phyloP scores from a whole-genome alignment of 495 filamentous ascomycete genomes.

The Daldinia decipiens region DNA sequence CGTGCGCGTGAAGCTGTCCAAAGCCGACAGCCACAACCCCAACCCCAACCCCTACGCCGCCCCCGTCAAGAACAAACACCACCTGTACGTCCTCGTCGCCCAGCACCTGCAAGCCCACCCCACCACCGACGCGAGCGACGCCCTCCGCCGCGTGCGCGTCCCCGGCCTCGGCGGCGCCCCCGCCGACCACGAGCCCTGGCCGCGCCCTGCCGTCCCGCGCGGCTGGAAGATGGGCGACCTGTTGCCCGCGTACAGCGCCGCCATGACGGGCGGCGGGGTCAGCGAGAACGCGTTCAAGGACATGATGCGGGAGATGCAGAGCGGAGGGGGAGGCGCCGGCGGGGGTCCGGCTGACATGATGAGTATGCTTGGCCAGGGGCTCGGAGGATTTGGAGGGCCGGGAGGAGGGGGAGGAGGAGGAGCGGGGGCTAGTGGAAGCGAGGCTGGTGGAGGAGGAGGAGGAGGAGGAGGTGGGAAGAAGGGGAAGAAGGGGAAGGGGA shows the following conservation, averaged over 20 bases:
- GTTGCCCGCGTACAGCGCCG: conserved; percentile 85
- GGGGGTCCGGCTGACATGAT: conserved; percentile 57
- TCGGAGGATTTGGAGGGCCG: conserved; percentile 46
- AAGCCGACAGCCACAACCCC: neutral
- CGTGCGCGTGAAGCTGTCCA: conserved; percentile 74
- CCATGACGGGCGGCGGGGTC: conserved; percentile 91
- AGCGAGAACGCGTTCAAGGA: conserved; percentile 97
- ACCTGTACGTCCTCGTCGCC: conserved; percentile 82
- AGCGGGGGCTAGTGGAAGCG: conserved; percentile 23
- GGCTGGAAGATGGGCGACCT: conserved; percentile 92
- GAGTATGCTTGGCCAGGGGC: conserved; percentile 52
- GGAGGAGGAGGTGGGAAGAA: conserved; percentile 52
- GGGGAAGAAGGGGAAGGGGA: conserved; percentile 63
- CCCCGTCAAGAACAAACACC: conserved; percentile 84
- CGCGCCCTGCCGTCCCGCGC: conserved; percentile 78
- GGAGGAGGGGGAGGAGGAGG: conserved; percentile 43
- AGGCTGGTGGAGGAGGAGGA: conserved; percentile 35
- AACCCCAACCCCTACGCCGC: conserved; percentile 14
- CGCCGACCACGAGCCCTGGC: conserved; percentile 69
- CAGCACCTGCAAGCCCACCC: conserved; percentile 79
- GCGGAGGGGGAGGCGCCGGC: conserved; percentile 60
- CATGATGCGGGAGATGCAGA: conserved; percentile 95
- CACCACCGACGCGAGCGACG: conserved; percentile 70
- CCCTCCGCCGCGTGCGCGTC: conserved; percentile 73
- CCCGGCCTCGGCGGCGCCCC: conserved; percentile 61